These are phyloP conservation scores for Nitzschia sp. DNA, from an alignment of 108 stramenopile genomes.

Conservation along the genomic window DNA sequence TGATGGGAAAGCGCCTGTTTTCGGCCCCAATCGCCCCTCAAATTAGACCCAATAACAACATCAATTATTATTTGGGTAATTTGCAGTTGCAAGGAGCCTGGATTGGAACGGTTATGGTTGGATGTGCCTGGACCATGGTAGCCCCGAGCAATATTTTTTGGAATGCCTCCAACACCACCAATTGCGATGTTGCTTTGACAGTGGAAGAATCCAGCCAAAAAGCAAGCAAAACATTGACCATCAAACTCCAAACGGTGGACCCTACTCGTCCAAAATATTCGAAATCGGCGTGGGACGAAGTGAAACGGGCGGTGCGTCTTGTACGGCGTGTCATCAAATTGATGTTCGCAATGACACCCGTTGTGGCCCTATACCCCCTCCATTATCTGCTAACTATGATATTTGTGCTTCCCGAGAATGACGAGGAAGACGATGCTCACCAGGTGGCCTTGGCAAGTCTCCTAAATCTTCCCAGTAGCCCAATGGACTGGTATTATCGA, in stretches of 20 bases:
- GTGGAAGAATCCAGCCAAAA: not conserved
- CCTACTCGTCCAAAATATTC: not conserved
- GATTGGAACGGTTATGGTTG: not conserved
- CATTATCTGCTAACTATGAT: slow-evolving; percentile 2
- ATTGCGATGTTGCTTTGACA: not conserved
- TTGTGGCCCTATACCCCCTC: slow-evolving; percentile 50
- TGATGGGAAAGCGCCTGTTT: too few species aligned
- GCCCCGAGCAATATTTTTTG: not conserved
- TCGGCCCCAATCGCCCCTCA: too few species aligned
- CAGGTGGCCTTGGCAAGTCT: slow-evolving; percentile 16
- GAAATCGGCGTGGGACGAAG: not conserved
- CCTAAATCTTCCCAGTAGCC: not conserved
- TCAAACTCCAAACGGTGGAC: not conserved
- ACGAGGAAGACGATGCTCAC: slow-evolving; percentile 21
- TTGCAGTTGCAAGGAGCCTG: not conserved
- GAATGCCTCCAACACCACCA: slow-evolving; percentile 1
- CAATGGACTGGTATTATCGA: slow-evolving; percentile 35
- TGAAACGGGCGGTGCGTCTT: slow-evolving; percentile 21
- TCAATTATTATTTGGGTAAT: too few species aligned
- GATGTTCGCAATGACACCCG: slow-evolving; percentile 42
- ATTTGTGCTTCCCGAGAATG: not conserved
- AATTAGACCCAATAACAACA: too few species aligned
- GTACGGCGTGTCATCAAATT: slow-evolving; percentile 35
- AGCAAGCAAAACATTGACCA: not conserved
- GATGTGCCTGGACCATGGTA: slow-evolving; percentile 10